These are phyloP conservation scores for Cordyceps cicadae DNA, from an alignment of 2,329 filamentous ascomycete genomes.

Conservation along the genomic window DNA sequence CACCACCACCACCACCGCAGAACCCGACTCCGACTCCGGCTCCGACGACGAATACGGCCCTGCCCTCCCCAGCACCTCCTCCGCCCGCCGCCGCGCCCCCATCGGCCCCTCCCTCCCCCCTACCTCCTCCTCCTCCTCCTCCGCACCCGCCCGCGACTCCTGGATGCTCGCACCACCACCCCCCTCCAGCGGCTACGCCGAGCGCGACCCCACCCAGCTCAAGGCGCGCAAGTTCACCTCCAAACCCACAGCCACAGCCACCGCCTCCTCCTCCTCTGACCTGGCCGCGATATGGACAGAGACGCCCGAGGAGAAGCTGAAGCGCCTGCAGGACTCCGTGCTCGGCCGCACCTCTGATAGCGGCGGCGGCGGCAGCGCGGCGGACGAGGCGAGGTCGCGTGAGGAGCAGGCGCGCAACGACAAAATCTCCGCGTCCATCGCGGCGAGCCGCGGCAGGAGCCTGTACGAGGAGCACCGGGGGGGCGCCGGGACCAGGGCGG, in stretches of 20 bases:
- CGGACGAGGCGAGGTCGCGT: conserved; percentile 30
- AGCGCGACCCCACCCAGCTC: conserved; percentile 74
- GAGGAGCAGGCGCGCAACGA: conserved; percentile 50
- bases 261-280: conserved; percentile 22
- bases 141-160: conserved; percentile 60
- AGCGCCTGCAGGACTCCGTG: conserved; percentile 71
- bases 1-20: conserved; percentile 25
- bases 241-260: conserved; percentile 25
- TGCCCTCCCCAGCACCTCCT: conserved; percentile 37
- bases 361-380: conserved; percentile 23
- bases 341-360: conserved; percentile 55
- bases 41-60: conserved; percentile 48
- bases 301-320: conserved; percentile 79
- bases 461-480: conserved; percentile 51
- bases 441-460: conserved; percentile 47
- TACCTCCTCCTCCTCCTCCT: conserved; percentile 20
- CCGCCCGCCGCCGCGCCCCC: conserved; percentile 37
- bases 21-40: conserved; percentile 25
- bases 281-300: conserved; percentile 80
- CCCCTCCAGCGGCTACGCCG: conserved; percentile 44
- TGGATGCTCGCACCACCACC: conserved; percentile 77
- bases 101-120: conserved; percentile 28
- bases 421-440: conserved; percentile 40
- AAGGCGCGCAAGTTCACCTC: conserved; percentile 77
- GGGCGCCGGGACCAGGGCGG: conserved; percentile 10